These are phyloP conservation scores for Lanmaoa pseudosensibilis DNA, from an alignment of 768 basidiomycete genomes.

Conservation along the genomic window DNA sequence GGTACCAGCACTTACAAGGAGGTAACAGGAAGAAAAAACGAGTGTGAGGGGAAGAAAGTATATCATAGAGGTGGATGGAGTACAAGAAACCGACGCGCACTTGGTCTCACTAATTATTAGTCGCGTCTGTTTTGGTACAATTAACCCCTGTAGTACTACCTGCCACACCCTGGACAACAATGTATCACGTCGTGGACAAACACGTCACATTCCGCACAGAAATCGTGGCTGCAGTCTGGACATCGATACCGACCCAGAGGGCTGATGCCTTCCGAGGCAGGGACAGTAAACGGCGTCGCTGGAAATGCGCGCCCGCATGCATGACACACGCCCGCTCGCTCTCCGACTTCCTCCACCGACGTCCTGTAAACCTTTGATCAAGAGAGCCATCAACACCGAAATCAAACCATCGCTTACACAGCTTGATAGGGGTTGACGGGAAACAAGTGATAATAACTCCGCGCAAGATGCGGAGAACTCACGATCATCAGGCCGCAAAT, in stretches of 20 bases:
- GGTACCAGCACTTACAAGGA: conserved; percentile 48
- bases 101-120: not conserved
- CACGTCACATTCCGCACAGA: conserved; percentile 94
- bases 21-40: conserved; percentile 49
- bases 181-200: conserved; percentile 96
- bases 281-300: conserved; percentile 35
- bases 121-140: not conserved
- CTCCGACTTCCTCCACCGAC: conserved; percentile 38
- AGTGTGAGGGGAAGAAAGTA: conserved; percentile 41
- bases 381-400: not conserved
- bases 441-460: conserved; percentile 95
- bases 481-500: conserved; percentile 98
- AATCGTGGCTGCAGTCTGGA: conserved; percentile 80
- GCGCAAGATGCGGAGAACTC: conserved; percentile 92
- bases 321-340: conserved; percentile 54
- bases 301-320: conserved; percentile 79
- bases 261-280: conserved; percentile 67
- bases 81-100: not conserved
- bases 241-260: conserved; percentile 87
- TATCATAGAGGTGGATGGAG: conserved; percentile 1
- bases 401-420: conserved; percentile 57
- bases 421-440: conserved; percentile 85
- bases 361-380: conserved; percentile 32
- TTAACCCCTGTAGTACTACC: conserved; percentile 32
- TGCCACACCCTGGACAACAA: conserved; percentile 87